Percentiles rank a stretch among this genome's conserved stretches.
These are phyloP conservation scores for Penicillium bovifimosum DNA, from an alignment of 495 filamentous ascomycete species.

Conservation along the genomic window DNA sequence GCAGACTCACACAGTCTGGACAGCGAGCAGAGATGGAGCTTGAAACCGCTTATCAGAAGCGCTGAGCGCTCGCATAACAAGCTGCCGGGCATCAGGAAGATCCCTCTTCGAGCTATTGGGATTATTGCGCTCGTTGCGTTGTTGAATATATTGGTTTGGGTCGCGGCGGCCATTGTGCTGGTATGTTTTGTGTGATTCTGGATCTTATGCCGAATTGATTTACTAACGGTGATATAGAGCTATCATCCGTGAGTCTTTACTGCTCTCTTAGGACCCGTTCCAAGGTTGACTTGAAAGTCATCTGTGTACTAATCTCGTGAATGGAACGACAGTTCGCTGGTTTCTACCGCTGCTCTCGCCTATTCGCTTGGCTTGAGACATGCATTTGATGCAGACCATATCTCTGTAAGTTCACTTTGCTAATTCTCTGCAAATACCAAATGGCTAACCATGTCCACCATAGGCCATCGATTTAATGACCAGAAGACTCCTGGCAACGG, in stretches of 20 bases:
- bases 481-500: conserved; percentile 78
- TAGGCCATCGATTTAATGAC: conserved; percentile 95
- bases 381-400: conserved; percentile 95
- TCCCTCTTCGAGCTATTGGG: conserved; percentile 60
- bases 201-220: not conserved
- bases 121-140: conserved; percentile 61
- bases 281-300: too few species aligned
- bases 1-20: conserved; percentile 10
- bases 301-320: not conserved
- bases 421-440: not conserved
- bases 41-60: conserved; percentile 28
- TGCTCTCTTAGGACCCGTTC: not conserved
- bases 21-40: conserved; percentile 29
- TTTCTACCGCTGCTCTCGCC: conserved; percentile 73
- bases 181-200: conserved; percentile 25
- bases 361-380: conserved; percentile 90
- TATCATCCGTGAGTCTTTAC: conserved; percentile 32
- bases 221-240: conserved; percentile 20
- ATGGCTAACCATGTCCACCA: not conserved
- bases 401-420: conserved; percentile 48
- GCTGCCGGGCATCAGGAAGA: conserved; percentile 45
- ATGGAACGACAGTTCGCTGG: conserved; percentile 41
- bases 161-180: conserved; percentile 63
- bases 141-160: conserved; percentile 70
- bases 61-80: conserved; percentile 41